A percentile compares a stretch with the other conserved stretches of the same genome.
Conservation (phyloP, 371 early-diverging fungal species). For the Mortierella sp. region DNA sequence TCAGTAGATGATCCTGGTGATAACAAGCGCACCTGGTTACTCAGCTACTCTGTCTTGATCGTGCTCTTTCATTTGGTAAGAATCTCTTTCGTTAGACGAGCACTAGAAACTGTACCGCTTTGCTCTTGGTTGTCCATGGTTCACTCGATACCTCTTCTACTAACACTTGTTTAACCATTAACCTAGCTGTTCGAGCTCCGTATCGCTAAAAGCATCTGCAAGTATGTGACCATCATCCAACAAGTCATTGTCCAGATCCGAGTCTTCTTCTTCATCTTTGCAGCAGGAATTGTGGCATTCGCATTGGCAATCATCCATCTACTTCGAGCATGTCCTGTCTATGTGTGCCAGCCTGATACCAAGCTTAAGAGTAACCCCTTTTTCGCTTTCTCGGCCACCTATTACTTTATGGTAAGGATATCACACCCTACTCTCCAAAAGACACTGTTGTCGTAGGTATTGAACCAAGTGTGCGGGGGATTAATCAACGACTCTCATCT, state of each 20-base stretch:
- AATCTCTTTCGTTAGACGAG: neutral
- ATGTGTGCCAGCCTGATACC: no score
- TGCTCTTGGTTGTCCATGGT: neutral
- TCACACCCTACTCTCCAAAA: no score
- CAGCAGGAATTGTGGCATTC: slow-evolving; percentile 24
- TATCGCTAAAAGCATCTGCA: no score
- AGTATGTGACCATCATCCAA: neutral
- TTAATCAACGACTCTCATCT: no score
- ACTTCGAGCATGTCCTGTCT: slow-evolving; percentile 8
- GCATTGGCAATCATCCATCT: slow-evolving; percentile 24
- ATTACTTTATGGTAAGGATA: slow-evolving; percentile 5
- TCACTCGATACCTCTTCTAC: neutral
- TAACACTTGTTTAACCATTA: neutral
- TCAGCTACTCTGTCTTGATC: slow-evolving; percentile 18
- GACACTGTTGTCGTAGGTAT: no score
- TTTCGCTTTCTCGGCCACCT: slow-evolving; percentile 6
- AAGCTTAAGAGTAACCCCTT: neutral
- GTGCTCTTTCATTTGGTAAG: slow-evolving; percentile 25
- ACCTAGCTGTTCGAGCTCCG: no score
- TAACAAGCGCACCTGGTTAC: neutral
- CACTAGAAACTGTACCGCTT: no score
- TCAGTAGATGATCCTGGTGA: neutral
- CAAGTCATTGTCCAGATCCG: slow-evolving; percentile 19
- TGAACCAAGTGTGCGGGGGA: no score
- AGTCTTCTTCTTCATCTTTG: slow-evolving; percentile 40